phyloP scores from a whole-genome alignment of 2,329 filamentous ascomycete genomes.

The Taxawa tesnikishii region DNA sequence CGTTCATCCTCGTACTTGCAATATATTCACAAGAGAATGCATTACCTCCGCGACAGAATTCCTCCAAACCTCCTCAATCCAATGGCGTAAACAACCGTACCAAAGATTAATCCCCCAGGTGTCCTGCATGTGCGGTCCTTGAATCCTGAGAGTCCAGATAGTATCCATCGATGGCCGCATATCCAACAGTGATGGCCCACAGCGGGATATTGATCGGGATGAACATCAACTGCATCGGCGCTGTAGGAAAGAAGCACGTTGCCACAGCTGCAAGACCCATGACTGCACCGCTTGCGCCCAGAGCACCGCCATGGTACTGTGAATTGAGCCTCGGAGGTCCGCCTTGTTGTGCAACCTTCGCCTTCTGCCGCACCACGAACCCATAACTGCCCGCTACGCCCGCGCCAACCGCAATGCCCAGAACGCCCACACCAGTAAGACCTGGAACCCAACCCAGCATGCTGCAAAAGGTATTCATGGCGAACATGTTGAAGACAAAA shows the following conservation, averaged over 20 bases:
- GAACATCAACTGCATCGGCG: slow-evolving; percentile 21
- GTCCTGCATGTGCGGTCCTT: slow-evolving; percentile 27
- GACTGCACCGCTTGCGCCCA: slow-evolving; percentile 30
- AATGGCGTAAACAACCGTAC: slow-evolving; percentile 20
- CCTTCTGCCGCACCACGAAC: slow-evolving; percentile 11
- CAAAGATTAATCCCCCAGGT: slow-evolving; percentile 31
- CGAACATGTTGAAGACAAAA: slow-evolving; percentile 29
- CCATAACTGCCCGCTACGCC: slow-evolving; percentile 13
- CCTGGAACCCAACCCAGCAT: slow-evolving; percentile 19
- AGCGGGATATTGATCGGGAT: slow-evolving; percentile 27
- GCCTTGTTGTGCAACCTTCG: neutral
- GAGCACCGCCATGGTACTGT: slow-evolving; percentile 1
- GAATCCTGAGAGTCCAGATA: slow-evolving; percentile 19
- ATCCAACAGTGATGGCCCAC: slow-evolving; percentile 22
- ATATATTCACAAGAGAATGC: no score
- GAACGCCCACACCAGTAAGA: slow-evolving; percentile 14
- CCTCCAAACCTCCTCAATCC: slow-evolving; percentile 15
- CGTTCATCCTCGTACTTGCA: no score
- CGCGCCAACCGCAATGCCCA: slow-evolving; percentile 13
- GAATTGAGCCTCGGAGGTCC: neutral
- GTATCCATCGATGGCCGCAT: slow-evolving; percentile 26
- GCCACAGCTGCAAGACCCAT: slow-evolving; percentile 27
- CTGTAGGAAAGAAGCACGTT: slow-evolving; percentile 24
- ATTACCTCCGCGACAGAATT: slow-evolving; percentile 1
- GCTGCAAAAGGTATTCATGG: slow-evolving; percentile 23